Conservation (phyloP, 495 filamentous ascomycete species). For the Xylaria telfairii region DNA sequence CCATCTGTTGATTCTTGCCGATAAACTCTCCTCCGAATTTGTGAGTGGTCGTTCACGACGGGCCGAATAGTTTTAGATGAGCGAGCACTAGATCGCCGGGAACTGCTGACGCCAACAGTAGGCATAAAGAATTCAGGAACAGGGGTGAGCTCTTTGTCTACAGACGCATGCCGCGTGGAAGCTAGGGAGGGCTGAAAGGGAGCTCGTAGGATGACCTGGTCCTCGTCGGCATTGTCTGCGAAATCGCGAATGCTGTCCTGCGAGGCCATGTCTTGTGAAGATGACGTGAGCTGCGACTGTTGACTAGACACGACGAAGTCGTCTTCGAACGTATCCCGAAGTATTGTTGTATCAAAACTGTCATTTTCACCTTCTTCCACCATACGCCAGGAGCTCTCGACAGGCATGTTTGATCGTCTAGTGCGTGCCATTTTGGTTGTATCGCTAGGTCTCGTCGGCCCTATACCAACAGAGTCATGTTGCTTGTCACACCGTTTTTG, state of each 20-base stretch:
- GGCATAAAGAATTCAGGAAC: constrained; percentile 54
- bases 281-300: constrained; percentile 43
- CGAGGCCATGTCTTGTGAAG: constrained; percentile 39
- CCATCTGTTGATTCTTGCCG: constrained; percentile 18
- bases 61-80: constrained; percentile 34
- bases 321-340: constrained; percentile 45
- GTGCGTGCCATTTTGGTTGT: constrained; percentile 18
- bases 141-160: constrained; percentile 41
- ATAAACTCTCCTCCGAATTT: constrained; percentile 36
- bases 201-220: constrained; percentile 48
- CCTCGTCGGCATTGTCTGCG: constrained; percentile 49
- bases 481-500: not conserved
- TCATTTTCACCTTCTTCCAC: constrained; percentile 58
- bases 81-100: constrained; percentile 33
- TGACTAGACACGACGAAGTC: constrained; percentile 46
- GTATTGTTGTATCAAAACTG: constrained; percentile 54
- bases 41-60: constrained; percentile 20
- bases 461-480: not conserved
- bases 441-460: not conserved
- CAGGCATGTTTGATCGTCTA: constrained; percentile 30
- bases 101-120: constrained; percentile 37
- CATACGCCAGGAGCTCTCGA: constrained; percentile 58
- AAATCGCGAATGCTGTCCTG: constrained; percentile 56
- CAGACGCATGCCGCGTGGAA: constrained; percentile 43
- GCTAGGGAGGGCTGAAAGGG: constrained; percentile 54